Conservation (phyloP, 768 basidiomycete species). For the Lactarius trivialis region DNA sequence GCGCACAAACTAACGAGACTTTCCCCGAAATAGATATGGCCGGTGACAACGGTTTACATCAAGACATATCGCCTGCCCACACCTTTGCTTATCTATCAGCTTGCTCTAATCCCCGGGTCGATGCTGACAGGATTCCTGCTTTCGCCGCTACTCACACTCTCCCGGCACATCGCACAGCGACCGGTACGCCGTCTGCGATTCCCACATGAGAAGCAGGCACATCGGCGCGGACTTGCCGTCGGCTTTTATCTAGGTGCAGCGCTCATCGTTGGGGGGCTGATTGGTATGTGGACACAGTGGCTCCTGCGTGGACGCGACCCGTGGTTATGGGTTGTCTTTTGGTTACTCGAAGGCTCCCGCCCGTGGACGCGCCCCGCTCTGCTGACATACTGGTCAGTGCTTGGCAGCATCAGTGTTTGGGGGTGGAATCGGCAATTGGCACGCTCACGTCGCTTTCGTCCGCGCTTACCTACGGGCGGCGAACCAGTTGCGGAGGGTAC, state of each 20-base stretch:
- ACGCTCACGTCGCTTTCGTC: constrained; percentile 61
- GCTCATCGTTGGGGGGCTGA: constrained; percentile 70
- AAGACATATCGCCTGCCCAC: constrained; percentile 91
- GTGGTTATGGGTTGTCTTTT: constrained; percentile 79
- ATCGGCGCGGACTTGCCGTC: constrained; percentile 76
- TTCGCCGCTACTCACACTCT: constrained; percentile 88
- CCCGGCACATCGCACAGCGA: constrained; percentile 83
- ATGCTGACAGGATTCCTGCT: constrained; percentile 90
- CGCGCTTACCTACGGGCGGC: constrained; percentile 29
- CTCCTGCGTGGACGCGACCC: constrained; percentile 75
- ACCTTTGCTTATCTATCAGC: constrained; percentile 85
- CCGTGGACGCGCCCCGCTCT: constrained; percentile 76
- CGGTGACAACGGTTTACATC: constrained; percentile 72
- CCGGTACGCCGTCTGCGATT: constrained; percentile 75
- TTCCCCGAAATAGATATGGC: constrained; percentile 55
- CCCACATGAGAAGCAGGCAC: constrained; percentile 76
- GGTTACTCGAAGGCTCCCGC: constrained; percentile 66
- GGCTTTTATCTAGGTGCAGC: constrained; percentile 77
- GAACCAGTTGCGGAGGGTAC: background rate
- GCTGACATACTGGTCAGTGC: constrained; percentile 76
- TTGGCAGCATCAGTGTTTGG: constrained; percentile 80
- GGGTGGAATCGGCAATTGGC: constrained; percentile 93
- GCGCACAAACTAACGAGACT: background rate
- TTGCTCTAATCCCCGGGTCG: constrained; percentile 88
- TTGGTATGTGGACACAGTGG: constrained; percentile 93